Evolutionary conservation across 441 rosid species (phyloP).

Genomic region (Gossypium davidsonii): DNA sequence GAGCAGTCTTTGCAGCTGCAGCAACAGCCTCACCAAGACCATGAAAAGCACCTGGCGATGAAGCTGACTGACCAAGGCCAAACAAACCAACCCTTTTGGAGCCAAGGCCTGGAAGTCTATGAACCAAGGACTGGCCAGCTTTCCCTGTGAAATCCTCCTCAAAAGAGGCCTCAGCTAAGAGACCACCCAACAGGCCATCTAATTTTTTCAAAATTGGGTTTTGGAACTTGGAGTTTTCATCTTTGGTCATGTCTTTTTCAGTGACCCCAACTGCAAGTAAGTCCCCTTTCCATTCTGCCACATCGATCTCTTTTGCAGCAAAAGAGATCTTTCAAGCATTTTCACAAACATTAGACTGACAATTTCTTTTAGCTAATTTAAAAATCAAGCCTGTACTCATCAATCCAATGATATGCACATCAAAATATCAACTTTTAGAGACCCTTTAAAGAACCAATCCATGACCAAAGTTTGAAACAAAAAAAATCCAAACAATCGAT

Average conservation of each 20-base stretch:
- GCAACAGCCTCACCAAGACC: slow-evolving; percentile 68
- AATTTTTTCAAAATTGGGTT: slow-evolving; percentile 66
- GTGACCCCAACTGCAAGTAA: slow-evolving; percentile 73
- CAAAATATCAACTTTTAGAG: neutral
- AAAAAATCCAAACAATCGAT: neutral
- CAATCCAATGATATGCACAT: slow-evolving; percentile 4
- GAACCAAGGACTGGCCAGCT: slow-evolving; percentile 63
- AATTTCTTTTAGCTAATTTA: neutral
- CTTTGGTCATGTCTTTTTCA: slow-evolving; percentile 61
- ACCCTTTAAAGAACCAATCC: neutral
- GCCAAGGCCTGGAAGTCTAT: slow-evolving; percentile 69
- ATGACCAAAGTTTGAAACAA: neutral
- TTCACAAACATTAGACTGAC: neutral
- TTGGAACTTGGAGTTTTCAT: slow-evolving; percentile 51
- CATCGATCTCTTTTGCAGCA: slow-evolving; percentile 67
- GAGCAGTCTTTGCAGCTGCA: slow-evolving; percentile 55
- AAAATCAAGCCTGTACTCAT: neutral
- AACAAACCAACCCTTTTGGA: slow-evolving; percentile 79
- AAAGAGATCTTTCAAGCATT: slow-evolving; percentile 48
- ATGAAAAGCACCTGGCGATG: slow-evolving; percentile 39
- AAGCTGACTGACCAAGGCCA: slow-evolving; percentile 68
- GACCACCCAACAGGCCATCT: slow-evolving; percentile 60
- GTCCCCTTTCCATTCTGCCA: slow-evolving; percentile 73
- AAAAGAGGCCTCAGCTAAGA: slow-evolving; percentile 55
- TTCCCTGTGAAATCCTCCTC: slow-evolving; percentile 87